phyloP scores from a whole-genome alignment of 2,329 filamentous ascomycete genomes.

The Shiraia sp. region DNA sequence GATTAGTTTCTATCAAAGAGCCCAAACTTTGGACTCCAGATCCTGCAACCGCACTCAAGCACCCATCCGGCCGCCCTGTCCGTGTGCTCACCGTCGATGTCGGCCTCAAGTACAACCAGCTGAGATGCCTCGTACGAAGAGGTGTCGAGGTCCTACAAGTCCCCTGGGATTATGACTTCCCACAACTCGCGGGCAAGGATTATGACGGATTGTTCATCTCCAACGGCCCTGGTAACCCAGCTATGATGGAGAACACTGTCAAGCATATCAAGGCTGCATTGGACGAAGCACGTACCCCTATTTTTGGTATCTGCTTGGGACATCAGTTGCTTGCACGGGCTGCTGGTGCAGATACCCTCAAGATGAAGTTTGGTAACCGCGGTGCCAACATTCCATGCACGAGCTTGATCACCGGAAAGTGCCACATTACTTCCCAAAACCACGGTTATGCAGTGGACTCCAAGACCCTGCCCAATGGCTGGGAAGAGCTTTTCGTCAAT shows the following conservation, averaged over 20 bases:
- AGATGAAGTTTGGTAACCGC: conserved; percentile 99
- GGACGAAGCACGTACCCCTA: conserved; percentile 77
- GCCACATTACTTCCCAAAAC: conserved; percentile 98
- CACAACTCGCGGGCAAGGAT: conserved; percentile 72
- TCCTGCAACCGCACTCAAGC: conserved; percentile 71
- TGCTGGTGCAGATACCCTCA: conserved; percentile 80
- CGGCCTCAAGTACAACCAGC: conserved; percentile 97
- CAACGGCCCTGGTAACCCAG: conserved; percentile 95
- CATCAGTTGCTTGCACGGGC: conserved; percentile 91
- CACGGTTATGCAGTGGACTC: conserved; percentile 94
- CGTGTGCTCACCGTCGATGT: conserved; percentile 94
- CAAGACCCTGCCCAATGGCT: conserved; percentile 72
- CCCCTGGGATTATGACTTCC: conserved; percentile 95
- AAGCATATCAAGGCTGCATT: conserved; percentile 77
- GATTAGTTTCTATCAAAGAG: conserved; percentile 80
- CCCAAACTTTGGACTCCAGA: conserved; percentile 85
- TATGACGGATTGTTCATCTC: conserved; percentile 98
- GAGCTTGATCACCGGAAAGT: conserved; percentile 91
- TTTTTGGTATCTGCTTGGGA: conserved; percentile 95
- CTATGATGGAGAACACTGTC: conserved; percentile 78
- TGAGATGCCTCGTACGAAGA: conserved; percentile 86
- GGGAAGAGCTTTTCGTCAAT: conserved; percentile 96
- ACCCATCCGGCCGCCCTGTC: conserved; percentile 84
- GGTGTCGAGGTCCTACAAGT: conserved; percentile 94
- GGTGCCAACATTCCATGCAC: conserved; percentile 99